A percentile compares a stretch with the other conserved stretches of the same genome.
phyloP scores from a whole-genome alignment of 2,329 filamentous ascomycete genomes.

The Chaetomium sp. region DNA sequence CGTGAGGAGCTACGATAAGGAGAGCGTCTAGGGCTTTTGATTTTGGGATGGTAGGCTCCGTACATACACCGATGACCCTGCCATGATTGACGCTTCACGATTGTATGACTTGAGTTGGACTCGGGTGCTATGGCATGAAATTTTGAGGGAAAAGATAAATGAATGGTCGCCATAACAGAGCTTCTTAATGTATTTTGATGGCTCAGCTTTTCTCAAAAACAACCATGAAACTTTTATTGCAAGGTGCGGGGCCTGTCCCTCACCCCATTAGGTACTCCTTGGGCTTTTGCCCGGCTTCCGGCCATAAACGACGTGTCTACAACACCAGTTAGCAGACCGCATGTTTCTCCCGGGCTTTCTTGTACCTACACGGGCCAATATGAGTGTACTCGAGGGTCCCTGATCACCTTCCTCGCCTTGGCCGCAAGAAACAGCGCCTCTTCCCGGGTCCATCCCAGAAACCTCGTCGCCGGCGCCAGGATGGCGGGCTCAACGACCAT shows the following conservation, averaged over 20 bases:
- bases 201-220: not conserved
- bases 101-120: not conserved
- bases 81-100: not conserved
- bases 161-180: not conserved
- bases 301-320: conserved; percentile 9
- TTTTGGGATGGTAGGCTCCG: not conserved
- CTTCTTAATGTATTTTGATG: not conserved
- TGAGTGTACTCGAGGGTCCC: conserved; percentile 26
- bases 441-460: conserved; percentile 36
- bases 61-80: too few species aligned
- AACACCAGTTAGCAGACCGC: not conserved
- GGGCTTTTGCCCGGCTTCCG: conserved; percentile 3
- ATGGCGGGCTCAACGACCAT: conserved; percentile 35
- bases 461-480: conserved; percentile 37
- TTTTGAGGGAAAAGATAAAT: not conserved
- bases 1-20: conserved; percentile 8
- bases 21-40: conserved; percentile 7
- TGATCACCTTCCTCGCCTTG: conserved; percentile 22
- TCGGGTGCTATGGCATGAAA: not conserved
- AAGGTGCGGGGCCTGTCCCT: too few species aligned
- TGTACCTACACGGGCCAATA: conserved; percentile 31
- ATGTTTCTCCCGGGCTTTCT: not conserved
- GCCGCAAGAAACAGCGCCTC: conserved; percentile 35
- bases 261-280: too few species aligned
- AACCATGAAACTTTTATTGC: too few species aligned